Evolutionary conservation across 208 protist genomes (phyloP), one percentile per base, ranked within the genome.

Genomic region (Trypanosoma boissoni): DNA sequence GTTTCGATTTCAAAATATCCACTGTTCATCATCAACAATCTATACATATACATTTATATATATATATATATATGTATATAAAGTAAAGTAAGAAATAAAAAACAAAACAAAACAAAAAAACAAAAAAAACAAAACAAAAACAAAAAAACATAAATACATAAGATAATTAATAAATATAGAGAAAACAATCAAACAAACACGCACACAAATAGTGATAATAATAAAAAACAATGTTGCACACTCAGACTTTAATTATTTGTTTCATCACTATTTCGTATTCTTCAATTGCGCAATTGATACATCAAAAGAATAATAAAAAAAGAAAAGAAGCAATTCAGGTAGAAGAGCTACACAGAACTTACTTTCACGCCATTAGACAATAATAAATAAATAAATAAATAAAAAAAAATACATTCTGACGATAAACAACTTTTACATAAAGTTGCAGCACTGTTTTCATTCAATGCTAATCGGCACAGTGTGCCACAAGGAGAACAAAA

Each of bases 51-150:
- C 34, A 12, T 39, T 16, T 39, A 39, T 39, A 39, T 39, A 39
- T 39, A 65, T 24, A 34, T 45, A 48, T 48, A 45, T 28, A 28
- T 23, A 61, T 32, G 3, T 56, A 62, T 24, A 1, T 53, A 49
- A 12, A 51, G 51, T 50, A 68, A 58, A 21, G 26, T 24, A 61
- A 39, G 26, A 52, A 58, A 50, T 31, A 50, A 58, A 60, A 39
- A 36, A 48, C 39, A 71, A 26, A 43, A 39, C 51, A 71, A 16
- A 49, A 21, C 16, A 64, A 0, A 63, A 45, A 16, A 21, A 6
- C 20, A 64, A n/a, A 57, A 8, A 23, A 49, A 44, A 45, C 14
- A 58, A 16, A 39, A 16, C 6, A 16, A 39, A 39, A 39, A 12
- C 34, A 39, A 39, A 16, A 16, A 39, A 39, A 39, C 34, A 39